Conservation (phyloP, 441 rosid species). For the Populus hybrid region DNA sequence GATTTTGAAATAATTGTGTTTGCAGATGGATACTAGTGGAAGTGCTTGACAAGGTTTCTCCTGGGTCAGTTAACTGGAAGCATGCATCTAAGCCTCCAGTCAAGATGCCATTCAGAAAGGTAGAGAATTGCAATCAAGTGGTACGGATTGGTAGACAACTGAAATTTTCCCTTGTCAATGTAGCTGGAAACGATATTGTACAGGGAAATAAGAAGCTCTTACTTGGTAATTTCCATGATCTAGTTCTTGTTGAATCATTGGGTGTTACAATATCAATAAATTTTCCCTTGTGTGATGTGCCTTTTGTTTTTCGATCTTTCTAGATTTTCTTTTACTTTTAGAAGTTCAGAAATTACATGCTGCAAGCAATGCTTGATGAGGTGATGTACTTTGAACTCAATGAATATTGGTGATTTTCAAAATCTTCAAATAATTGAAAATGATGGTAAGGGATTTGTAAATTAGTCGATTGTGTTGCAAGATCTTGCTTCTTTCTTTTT, state of each 20-base stretch:
- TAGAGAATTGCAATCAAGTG: slow-evolving; percentile 48
- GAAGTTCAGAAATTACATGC: background rate
- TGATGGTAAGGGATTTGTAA: background rate
- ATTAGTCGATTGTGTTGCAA: background rate
- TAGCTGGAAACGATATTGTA: slow-evolving; percentile 44
- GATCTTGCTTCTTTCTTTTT: background rate
- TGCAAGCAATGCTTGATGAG: too few species aligned
- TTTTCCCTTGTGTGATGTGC: background rate
- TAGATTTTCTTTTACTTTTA: background rate
- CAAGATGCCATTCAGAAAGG: slow-evolving; percentile 50
- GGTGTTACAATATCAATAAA: background rate
- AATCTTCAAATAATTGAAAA: background rate
- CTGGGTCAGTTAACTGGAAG: slow-evolving; percentile 49
- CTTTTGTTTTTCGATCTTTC: background rate
- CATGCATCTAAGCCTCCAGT: slow-evolving; percentile 45
- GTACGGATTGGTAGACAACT: slow-evolving; percentile 37
- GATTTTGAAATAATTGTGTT: background rate
- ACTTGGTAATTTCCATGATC: slow-evolving; percentile 30
- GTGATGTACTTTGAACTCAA: background rate
- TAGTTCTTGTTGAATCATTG: background rate
- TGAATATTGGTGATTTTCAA: background rate
- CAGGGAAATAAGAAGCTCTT: slow-evolving; percentile 50
- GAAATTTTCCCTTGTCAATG: slow-evolving; percentile 42
- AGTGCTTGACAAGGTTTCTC: slow-evolving; percentile 44
- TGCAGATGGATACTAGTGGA: slow-evolving; percentile 47